phyloP scores from a whole-genome alignment of 768 basidiomycete species.

The Melanogaster broomeanus region DNA sequence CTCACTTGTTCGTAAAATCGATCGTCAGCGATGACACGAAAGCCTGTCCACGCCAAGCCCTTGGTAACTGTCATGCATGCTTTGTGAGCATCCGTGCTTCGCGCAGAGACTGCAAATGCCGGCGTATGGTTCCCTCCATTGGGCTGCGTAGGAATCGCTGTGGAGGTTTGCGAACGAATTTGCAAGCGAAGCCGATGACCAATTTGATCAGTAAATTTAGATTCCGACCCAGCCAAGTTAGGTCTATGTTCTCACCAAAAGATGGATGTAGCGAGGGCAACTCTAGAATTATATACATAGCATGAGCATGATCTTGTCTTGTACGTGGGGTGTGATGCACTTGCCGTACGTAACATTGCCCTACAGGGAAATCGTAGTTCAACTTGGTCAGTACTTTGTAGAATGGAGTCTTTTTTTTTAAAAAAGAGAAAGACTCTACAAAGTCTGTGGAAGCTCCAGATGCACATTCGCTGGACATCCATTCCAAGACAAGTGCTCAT shows the following conservation, averaged over 20 bases:
- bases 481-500: conserved; percentile 48
- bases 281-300: conserved; percentile 44
- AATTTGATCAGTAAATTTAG: conserved; percentile 18
- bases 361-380: conserved; percentile 39
- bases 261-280: conserved; percentile 64
- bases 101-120: conserved; percentile 61
- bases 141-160: conserved; percentile 72
- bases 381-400: conserved; percentile 3
- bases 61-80: conserved; percentile 58
- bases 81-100: conserved; percentile 61
- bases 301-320: conserved; percentile 14
- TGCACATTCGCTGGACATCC: conserved; percentile 32
- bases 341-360: conserved; percentile 73
- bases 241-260: conserved; percentile 45
- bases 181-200: conserved; percentile 21
- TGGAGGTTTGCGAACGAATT: too few relatives aligned
- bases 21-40: conserved; percentile 58
- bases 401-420: conserved; percentile 5
- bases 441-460: conserved; percentile 75
- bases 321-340: conserved; percentile 25
- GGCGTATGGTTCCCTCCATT: conserved; percentile 78
- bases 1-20: conserved; percentile 58
- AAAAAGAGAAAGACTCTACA: conserved; percentile 45
- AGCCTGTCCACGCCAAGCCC: conserved; percentile 61
- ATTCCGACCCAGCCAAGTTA: conserved; percentile 1